Evolutionary conservation across 2,329 filamentous ascomycete genomes (phyloP).

Genomic region (Dichotomopilus funicola): DNA sequence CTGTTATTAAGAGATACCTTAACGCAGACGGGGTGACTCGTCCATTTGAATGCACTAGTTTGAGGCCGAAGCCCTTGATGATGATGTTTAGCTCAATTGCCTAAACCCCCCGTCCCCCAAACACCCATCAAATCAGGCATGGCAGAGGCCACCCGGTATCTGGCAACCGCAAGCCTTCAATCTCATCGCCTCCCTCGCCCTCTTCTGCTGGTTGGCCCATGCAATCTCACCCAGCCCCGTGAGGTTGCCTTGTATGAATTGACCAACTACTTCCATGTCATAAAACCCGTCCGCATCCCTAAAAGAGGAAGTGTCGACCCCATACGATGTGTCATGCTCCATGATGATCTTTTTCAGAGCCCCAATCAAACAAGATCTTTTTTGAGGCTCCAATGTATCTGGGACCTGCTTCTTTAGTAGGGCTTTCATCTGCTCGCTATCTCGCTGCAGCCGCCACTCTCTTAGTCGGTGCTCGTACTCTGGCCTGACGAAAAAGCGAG

Average conservation of each 20-base stretch:
- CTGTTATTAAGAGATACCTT: too few species aligned
- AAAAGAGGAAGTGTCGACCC: constrained; percentile 25
- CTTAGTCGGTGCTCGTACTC: constrained; percentile 40
- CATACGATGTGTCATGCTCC: constrained; percentile 36
- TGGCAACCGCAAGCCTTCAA: constrained; percentile 4
- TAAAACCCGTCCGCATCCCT: constrained; percentile 37
- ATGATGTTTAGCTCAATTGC: neutral
- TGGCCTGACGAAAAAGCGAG: constrained; percentile 36
- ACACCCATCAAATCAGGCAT: too few species aligned
- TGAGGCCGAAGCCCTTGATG: too few species aligned
- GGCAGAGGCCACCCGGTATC: neutral
- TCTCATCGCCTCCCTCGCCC: constrained; percentile 11
- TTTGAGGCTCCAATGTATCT: constrained; percentile 23
- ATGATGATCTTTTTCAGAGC: constrained; percentile 47
- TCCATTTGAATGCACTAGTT: too few species aligned
- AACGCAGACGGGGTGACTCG: too few species aligned
- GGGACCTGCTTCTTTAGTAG: constrained; percentile 24
- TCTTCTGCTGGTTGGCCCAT: constrained; percentile 18
- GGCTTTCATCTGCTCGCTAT: constrained; percentile 34
- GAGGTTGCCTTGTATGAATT: constrained; percentile 38
- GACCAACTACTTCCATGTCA: constrained; percentile 34
- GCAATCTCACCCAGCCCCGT: constrained; percentile 27
- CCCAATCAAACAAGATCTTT: constrained; percentile 32
- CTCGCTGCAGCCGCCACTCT: constrained; percentile 36
- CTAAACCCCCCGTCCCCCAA: too few species aligned